Evolutionary conservation across 164 flowering plant genomes (phyloP).

Genomic region (Stephania cephalantha): DNA sequence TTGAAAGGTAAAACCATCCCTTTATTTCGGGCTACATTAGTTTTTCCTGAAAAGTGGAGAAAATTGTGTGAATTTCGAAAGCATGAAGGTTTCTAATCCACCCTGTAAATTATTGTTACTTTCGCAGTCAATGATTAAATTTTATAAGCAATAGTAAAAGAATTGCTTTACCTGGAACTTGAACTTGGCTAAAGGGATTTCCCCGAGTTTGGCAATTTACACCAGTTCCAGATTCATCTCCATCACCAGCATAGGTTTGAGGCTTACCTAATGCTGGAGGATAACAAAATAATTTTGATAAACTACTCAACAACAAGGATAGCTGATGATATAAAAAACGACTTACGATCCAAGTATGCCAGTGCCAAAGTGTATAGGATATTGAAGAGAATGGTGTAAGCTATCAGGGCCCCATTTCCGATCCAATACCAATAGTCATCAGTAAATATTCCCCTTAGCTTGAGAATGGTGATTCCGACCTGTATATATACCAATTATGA

Average conservation of each 20-base stretch:
- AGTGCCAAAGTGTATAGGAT: constrained; percentile 57
- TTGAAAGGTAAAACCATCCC: constrained; percentile 60
- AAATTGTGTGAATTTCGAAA: background rate
- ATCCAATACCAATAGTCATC: constrained; percentile 7
- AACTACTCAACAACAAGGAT: background rate
- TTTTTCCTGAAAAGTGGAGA: constrained; percentile 9
- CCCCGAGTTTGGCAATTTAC: background rate
- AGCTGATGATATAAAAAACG: background rate
- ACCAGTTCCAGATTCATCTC: background rate
- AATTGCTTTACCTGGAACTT: background rate
- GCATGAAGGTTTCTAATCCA: constrained; percentile 11
- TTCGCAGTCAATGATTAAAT: background rate
- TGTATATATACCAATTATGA: constrained; percentile 4
- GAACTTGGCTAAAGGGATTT: background rate
- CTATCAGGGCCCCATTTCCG: constrained; percentile 61
- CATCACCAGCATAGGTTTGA: background rate
- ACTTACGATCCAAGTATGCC: constrained; percentile 20
- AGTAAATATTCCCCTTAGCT: constrained; percentile 30
- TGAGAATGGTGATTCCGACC: constrained; percentile 15
- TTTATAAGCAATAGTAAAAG: background rate
- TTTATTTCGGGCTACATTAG: constrained; percentile 13
- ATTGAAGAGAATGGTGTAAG: constrained; percentile 41
- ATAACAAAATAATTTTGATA: constrained; percentile 1
- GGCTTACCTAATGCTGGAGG: background rate
- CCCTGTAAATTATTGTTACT: constrained; percentile 7